Evolutionary conservation across 345 rosid genomes (phyloP).

Genomic region (Linum tenue): DNA sequence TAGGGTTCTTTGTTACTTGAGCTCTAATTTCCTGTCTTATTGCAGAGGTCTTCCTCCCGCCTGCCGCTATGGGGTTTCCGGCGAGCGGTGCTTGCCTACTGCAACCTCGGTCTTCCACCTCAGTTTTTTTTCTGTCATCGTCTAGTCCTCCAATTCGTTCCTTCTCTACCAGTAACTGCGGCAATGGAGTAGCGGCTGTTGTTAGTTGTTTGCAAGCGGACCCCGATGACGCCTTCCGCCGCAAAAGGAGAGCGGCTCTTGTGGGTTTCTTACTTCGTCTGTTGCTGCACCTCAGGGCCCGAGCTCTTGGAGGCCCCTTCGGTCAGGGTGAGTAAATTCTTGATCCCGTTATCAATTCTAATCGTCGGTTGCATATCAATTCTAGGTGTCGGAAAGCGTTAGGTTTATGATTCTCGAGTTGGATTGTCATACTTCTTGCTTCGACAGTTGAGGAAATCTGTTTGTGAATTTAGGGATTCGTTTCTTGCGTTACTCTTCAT

Average conservation of each 20-base stretch:
- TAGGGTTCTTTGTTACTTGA: no score
- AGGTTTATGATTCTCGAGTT: no score
- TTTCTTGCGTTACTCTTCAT: no score
- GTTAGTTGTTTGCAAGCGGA: conserved; percentile 30
- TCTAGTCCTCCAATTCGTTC: conserved; percentile 4
- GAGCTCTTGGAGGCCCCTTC: conserved; percentile 29
- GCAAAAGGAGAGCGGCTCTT: conserved; percentile 42
- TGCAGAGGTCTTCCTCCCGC: not conserved
- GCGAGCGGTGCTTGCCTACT: conserved; percentile 39
- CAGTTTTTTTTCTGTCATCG: conserved; percentile 27
- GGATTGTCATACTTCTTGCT: no score
- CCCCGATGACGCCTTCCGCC: conserved; percentile 17
- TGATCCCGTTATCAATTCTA: no score
- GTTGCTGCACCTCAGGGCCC: conserved; percentile 39
- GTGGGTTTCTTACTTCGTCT: conserved; percentile 69
- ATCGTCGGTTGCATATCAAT: no score
- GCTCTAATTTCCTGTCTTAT: no score
- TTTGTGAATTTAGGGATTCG: no score
- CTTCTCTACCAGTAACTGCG: not conserved
- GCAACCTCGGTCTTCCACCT: conserved; percentile 28
- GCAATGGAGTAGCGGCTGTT: conserved; percentile 6
- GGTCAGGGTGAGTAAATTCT: conserved; percentile 24
- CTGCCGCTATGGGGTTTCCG: conserved; percentile 27
- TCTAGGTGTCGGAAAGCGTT: no score
- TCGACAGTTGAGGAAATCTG: no score